Conservation (phyloP, 371 early-diverging fungal species). For the Coemansia sp. region DNA sequence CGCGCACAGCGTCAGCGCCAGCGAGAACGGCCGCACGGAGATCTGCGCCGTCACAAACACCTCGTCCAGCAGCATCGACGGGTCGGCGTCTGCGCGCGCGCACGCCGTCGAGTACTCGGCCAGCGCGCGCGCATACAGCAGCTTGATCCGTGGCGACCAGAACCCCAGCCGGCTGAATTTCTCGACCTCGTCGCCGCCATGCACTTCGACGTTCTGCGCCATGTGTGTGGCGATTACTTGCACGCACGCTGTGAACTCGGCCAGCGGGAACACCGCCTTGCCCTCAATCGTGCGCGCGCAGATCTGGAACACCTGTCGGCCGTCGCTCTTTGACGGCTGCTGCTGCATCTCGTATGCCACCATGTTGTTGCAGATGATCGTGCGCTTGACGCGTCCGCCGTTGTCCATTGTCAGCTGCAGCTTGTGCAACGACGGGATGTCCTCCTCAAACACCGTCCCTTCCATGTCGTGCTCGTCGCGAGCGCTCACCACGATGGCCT, state of each 20-base stretch:
- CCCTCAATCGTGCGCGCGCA: conserved; percentile 27
- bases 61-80: conserved; percentile 30
- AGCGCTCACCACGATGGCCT: conserved; percentile 14
- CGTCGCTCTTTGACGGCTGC: conserved; percentile 19
- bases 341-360: conserved; percentile 39
- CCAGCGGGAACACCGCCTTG: conserved; percentile 19
- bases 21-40: conserved; percentile 25
- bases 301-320: conserved; percentile 31
- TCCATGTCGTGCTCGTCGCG: conserved; percentile 23
- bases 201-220: conserved; percentile 26
- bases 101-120: conserved; percentile 11
- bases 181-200: conserved; percentile 24
- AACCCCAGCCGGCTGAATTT: conserved; percentile 28
- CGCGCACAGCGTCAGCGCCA: conserved; percentile 21
- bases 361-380: conserved; percentile 31
- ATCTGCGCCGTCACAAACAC: conserved; percentile 29
- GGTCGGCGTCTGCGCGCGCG: conserved; percentile 8
- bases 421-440: conserved; percentile 29
- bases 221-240: conserved; percentile 32
- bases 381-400: conserved; percentile 26
- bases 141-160: conserved; percentile 36
- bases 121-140: conserved; percentile 28
- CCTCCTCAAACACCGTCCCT: conserved; percentile 20
- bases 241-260: conserved; percentile 24
- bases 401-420: conserved; percentile 23